Conservation (phyloP, 805 yeast species). For the Wickerhamomyces canadensis region DNA sequence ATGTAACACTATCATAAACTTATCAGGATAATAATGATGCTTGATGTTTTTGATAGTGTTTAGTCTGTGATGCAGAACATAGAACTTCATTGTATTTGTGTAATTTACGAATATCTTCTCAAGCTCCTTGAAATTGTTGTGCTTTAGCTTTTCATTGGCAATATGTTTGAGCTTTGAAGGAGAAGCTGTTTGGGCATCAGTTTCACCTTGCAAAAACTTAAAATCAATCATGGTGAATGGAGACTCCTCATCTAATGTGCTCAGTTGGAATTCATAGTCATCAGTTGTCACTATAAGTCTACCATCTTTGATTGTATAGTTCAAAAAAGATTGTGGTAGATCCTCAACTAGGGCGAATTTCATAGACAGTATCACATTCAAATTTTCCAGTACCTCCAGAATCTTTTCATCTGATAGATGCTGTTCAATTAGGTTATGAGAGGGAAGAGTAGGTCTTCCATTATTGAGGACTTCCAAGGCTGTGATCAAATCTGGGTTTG, state of each 20-base stretch:
- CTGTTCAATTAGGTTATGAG: slow-evolving; percentile 50
- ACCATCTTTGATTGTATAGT: slow-evolving; percentile 70
- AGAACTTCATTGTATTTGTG: slow-evolving; percentile 59
- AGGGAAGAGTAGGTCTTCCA: slow-evolving; percentile 72
- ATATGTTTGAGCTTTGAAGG: slow-evolving; percentile 41
- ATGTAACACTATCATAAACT: slow-evolving; percentile 46
- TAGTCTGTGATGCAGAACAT: slow-evolving; percentile 54
- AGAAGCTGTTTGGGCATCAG: neutral
- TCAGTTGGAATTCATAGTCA: slow-evolving; percentile 73
- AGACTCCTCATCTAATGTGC: slow-evolving; percentile 61
- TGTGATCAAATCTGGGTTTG: slow-evolving; percentile 85
- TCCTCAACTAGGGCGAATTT: slow-evolving; percentile 61
- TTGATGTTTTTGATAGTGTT: slow-evolving; percentile 47
- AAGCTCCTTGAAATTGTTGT: slow-evolving; percentile 43
- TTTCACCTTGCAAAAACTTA: slow-evolving; percentile 36
- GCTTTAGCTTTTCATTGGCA: slow-evolving; percentile 47
- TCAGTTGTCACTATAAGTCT: slow-evolving; percentile 54
- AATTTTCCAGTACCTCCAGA: slow-evolving; percentile 54
- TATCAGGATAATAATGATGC: slow-evolving; percentile 50
- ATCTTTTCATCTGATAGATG: slow-evolving; percentile 51
- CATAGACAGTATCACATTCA: slow-evolving; percentile 69
- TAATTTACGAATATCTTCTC: slow-evolving; percentile 53
- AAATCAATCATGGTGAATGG: slow-evolving; percentile 79
- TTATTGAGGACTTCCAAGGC: slow-evolving; percentile 77
- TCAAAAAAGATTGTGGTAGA: slow-evolving; percentile 59